Evolutionary conservation across 768 basidiomycete species (phyloP).

Genomic region (Boletus sp.): DNA sequence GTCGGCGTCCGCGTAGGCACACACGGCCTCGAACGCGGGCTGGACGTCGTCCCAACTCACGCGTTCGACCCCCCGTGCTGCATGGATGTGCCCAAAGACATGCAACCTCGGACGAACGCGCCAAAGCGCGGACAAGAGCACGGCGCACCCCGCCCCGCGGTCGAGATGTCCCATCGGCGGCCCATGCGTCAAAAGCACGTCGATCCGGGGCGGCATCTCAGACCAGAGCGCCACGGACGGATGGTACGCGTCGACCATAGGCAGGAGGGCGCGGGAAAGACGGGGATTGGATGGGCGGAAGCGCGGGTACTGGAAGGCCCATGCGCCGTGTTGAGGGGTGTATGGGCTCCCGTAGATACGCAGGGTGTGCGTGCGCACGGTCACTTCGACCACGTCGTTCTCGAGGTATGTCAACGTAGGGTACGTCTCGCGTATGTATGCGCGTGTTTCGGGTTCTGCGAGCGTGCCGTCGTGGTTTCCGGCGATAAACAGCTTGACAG

Average conservation of each 20-base stretch:
- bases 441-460: slow-evolving; percentile 12
- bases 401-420: slow-evolving; percentile 39
- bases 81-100: slow-evolving; percentile 45
- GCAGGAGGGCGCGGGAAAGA: background rate
- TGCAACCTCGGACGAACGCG: slow-evolving; percentile 36
- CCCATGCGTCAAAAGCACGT: slow-evolving; percentile 45
- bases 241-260: background rate
- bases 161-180: slow-evolving; percentile 39
- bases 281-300: background rate
- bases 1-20: slow-evolving; percentile 2
- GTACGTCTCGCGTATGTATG: slow-evolving; percentile 17
- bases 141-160: slow-evolving; percentile 30
- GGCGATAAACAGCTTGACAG: slow-evolving; percentile 41
- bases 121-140: slow-evolving; percentile 35
- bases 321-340: slow-evolving; percentile 36
- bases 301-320: slow-evolving; percentile 12
- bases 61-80: slow-evolving; percentile 33
- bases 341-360: slow-evolving; percentile 39
- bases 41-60: slow-evolving; percentile 34
- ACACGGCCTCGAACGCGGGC: slow-evolving; percentile 30
- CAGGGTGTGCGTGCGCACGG: slow-evolving; percentile 31
- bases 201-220: slow-evolving; percentile 29
- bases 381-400: slow-evolving; percentile 29
- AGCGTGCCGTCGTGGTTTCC: slow-evolving; percentile 44
- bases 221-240: slow-evolving; percentile 24